These are phyloP conservation scores for Sporothrix brasiliensis DNA, from an alignment of 2,329 filamentous ascomycete genomes.

Conservation along the genomic window DNA sequence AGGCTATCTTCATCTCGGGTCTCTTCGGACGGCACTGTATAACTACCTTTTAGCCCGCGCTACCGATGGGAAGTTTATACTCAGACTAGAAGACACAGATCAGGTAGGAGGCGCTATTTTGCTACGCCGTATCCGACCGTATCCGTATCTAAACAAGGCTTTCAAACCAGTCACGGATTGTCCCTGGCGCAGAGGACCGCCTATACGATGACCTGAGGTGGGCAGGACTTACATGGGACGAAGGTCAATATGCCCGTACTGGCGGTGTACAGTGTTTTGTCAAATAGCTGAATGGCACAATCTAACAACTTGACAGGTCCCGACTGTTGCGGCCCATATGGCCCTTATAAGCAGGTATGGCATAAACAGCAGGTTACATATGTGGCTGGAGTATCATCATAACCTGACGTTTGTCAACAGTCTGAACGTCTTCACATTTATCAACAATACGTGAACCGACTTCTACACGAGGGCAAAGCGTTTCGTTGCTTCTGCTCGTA, in stretches of 20 bases:
- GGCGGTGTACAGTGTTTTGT: not conserved
- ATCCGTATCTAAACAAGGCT: not conserved
- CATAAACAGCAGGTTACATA: not conserved
- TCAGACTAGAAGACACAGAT: conserved; percentile 95
- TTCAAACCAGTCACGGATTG: conserved; percentile 70
- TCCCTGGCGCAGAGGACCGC: conserved; percentile 75
- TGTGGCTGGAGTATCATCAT: not conserved
- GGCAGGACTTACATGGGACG: conserved; percentile 91
- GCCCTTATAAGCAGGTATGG: conserved; percentile 79
- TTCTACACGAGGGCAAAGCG: conserved; percentile 72
- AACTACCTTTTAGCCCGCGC: conserved; percentile 89
- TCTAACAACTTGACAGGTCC: conserved; percentile 60
- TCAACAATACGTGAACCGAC: conserved; percentile 65
- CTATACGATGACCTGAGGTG: conserved; percentile 81
- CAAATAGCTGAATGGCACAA: not conserved
- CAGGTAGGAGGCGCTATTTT: conserved; percentile 56
- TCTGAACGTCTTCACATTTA: conserved; percentile 80
- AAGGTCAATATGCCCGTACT: conserved; percentile 59
- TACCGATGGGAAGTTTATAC: conserved; percentile 85
- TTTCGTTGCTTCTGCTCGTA: conserved; percentile 92
- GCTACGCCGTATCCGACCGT: not conserved
- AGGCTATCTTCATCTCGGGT: conserved; percentile 89
- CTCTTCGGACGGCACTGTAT: conserved; percentile 88
- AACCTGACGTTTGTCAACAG: conserved; percentile 46
- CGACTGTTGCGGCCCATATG: conserved; percentile 75